These are phyloP conservation scores for Trichoderma sp. DNA, from an alignment of 2,329 filamentous ascomycete genomes.

Conservation along the genomic window DNA sequence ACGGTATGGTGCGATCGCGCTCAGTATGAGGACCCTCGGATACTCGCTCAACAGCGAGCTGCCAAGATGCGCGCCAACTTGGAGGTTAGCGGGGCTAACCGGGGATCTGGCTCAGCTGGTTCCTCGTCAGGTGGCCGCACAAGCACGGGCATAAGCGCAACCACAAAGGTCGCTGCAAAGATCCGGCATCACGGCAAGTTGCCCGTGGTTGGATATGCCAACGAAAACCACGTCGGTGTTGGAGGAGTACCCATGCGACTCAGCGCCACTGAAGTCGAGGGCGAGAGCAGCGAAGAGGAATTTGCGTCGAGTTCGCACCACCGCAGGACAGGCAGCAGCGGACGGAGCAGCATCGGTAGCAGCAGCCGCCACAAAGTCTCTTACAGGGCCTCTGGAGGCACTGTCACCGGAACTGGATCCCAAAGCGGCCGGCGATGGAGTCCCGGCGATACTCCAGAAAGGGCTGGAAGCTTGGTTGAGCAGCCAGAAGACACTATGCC, in stretches of 20 bases:
- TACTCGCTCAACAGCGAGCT: constrained; percentile 77
- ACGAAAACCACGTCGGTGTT: constrained; percentile 69
- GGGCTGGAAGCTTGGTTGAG: constrained; percentile 50
- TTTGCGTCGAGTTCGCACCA: constrained; percentile 46
- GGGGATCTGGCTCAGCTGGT: constrained; percentile 48
- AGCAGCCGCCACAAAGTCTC: constrained; percentile 44
- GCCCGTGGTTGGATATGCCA: constrained; percentile 73
- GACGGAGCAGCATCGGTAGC: constrained; percentile 64
- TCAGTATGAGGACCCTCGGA: constrained; percentile 84
- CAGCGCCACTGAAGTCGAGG: constrained; percentile 93
- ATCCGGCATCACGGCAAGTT: constrained; percentile 84
- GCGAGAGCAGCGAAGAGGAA: constrained; percentile 77
- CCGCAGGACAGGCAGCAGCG: constrained; percentile 71
- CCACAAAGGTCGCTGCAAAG: constrained; percentile 72
- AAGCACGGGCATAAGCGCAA: constrained; percentile 59
- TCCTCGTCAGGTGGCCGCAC: constrained; percentile 45
- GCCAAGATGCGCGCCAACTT: constrained; percentile 83
- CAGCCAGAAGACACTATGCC: constrained; percentile 33
- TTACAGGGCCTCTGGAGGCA: constrained; percentile 52
- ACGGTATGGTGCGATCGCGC: constrained; percentile 97
- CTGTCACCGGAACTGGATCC: constrained; percentile 26
- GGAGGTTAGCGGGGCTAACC: constrained; percentile 65
- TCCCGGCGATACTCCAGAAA: constrained; percentile 55
- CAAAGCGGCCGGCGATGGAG: constrained; percentile 47
- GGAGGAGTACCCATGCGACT: constrained; percentile 85